Percentiles rank a stretch among this genome's conserved stretches.
Conservation (phyloP, 352 stramenopile genomes). For the Stephanocyclus meneghinianus region DNA sequence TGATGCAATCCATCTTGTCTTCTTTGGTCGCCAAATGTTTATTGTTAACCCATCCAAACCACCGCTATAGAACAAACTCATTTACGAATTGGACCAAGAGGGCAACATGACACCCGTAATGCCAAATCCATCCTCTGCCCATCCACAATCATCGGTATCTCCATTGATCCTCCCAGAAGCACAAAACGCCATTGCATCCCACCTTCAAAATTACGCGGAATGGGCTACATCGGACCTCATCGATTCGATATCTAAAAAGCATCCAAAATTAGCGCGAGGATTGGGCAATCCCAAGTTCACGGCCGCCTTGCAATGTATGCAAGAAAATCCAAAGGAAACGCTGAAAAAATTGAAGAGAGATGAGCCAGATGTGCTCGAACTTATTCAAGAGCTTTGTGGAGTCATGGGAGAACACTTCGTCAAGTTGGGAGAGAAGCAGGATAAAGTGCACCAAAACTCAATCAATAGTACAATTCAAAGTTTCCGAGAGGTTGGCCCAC, state of each 20-base stretch:
- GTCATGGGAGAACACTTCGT: slow-evolving; percentile 61
- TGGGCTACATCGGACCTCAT: slow-evolving; percentile 41
- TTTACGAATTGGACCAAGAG: slow-evolving; percentile 50
- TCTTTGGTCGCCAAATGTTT: too few relatives aligned
- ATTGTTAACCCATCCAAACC: background rate
- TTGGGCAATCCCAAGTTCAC: slow-evolving; percentile 50
- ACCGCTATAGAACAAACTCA: slow-evolving; percentile 25
- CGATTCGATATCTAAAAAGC: slow-evolving; percentile 34
- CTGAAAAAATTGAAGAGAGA: slow-evolving; percentile 46
- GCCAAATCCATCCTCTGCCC: slow-evolving; percentile 4
- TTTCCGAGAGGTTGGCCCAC: slow-evolving; percentile 47
- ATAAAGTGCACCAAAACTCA: background rate
- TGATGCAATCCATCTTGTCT: background rate
- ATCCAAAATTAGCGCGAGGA: slow-evolving; percentile 45
- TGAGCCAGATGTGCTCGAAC: slow-evolving; percentile 49
- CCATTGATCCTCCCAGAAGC: slow-evolving; percentile 43
- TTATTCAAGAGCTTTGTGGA: slow-evolving; percentile 50
- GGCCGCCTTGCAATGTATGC: slow-evolving; percentile 50
- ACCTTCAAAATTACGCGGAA: slow-evolving; percentile 27
- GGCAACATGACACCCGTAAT: slow-evolving; percentile 42
- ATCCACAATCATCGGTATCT: background rate
- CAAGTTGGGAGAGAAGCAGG: slow-evolving; percentile 39
- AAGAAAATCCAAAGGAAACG: slow-evolving; percentile 57
- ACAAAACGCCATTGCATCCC: slow-evolving; percentile 37
- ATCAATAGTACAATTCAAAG: slow-evolving; percentile 8